These are phyloP conservation scores for Coemansia sp. DNA, from an alignment of 192 early-diverging fungal genomes.

Conservation along the genomic window DNA sequence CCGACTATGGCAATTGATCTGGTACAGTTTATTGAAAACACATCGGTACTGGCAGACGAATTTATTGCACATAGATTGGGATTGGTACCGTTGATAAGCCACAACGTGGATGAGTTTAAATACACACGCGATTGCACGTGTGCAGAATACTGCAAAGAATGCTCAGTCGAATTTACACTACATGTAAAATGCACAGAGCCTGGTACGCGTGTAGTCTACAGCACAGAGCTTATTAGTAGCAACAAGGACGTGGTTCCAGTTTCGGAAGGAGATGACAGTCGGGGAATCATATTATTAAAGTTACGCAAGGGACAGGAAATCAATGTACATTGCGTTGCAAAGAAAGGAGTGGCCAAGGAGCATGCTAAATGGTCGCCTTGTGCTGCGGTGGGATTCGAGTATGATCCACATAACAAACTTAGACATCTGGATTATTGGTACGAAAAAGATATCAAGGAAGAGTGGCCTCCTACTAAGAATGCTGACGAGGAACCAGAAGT, in stretches of 20 bases:
- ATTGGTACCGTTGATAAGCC: conserved; percentile 85
- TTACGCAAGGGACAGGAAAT: conserved; percentile 92
- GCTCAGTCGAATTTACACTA: conserved; percentile 86
- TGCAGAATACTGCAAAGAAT: conserved; percentile 79
- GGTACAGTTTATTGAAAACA: conserved; percentile 92
- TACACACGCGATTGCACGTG: conserved; percentile 81
- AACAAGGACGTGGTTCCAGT: conserved; percentile 72
- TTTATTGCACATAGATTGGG: conserved; percentile 94
- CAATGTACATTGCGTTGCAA: conserved; percentile 86
- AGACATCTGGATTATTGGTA: conserved; percentile 91
- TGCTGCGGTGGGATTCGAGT: conserved; percentile 88
- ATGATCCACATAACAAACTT: conserved; percentile 94
- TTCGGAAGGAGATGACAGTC: conserved; percentile 61
- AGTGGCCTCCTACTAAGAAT: conserved; percentile 79
- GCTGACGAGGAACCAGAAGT: conserved; percentile 59
- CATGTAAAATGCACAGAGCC: conserved; percentile 82
- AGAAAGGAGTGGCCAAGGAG: conserved; percentile 97
- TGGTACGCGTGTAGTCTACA: conserved; percentile 77
- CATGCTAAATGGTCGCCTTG: conserved; percentile 97
- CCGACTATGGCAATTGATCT: conserved; percentile 98
- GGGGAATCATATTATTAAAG: conserved; percentile 82
- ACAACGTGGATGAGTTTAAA: conserved; percentile 73
- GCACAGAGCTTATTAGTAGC: conserved; percentile 73
- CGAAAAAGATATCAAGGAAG: conserved; percentile 77
- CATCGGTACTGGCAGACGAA: conserved; percentile 92